Base-by-base conservation (phyloP, 441 rosid genomes). In the Pelargonium australe region DNA sequence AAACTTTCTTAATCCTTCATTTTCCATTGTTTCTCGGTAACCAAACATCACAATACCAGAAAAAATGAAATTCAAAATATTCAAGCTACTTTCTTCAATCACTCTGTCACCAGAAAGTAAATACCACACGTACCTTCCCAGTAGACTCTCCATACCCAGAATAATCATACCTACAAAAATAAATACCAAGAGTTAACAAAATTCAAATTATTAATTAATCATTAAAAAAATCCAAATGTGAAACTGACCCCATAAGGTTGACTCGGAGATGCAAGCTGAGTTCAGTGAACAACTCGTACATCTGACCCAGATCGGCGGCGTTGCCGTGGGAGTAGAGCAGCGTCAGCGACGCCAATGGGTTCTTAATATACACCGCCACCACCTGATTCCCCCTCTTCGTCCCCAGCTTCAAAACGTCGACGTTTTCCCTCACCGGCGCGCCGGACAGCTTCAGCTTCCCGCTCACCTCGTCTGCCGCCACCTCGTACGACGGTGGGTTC, bases 221-320 rank as follows among this genome's bases (percentile, higher is more conserved):
- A 8, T 45, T 20, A 20, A 20, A 45, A 45, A 55, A 55, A 0
- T 44, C 69, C 72, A 67, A 70, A 23, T 74, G 64, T 5, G 64
- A 4, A 4, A 63, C 64, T 20, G 51, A 87, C 98, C 96, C 97
- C 91, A 90, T 81, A 73, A 93, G 80, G 85, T 93, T 93, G 75
- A 93, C 97, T 43, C 86, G 81, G 40, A 93, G 89, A 83, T 87
- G 97, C 63, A 84, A 70, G 61, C 96, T 90, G 70, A 93, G 91
- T 67, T 93, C 95, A 37, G 72, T 63, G 75, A 89, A 93, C 76
- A 93, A 81, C 77, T 90, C 92, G 67, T 78, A 84, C 92, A 89
- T 87, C 82, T 93, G 97, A 4, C 97, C 94, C 69, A 93, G 86
- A 89, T 93, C 98, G 60, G 98, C 98, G 1, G 98, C 98, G 76